Evolutionary conservation across 2,329 filamentous ascomycete genomes (phyloP).

Genomic region (Rutstroemia sp.): DNA sequence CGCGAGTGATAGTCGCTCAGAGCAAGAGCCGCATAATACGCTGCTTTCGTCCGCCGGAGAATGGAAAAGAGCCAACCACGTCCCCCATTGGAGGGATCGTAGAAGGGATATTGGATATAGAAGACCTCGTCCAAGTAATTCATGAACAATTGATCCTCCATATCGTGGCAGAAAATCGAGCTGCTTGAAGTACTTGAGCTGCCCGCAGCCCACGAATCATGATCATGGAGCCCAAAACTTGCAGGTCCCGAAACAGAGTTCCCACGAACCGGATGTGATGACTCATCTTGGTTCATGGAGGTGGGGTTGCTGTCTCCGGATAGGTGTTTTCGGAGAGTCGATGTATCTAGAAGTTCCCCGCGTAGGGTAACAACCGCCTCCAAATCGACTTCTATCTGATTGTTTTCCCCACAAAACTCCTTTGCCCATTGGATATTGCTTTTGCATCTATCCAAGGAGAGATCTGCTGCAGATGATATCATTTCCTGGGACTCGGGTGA

Average conservation of each 20-base stretch:
- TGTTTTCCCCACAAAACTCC: not conserved
- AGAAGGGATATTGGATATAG: not conserved
- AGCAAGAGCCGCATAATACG: not conserved
- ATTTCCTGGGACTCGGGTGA: not conserved
- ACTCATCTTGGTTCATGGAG: not conserved
- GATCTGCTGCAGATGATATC: not conserved
- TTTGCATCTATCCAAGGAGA: not conserved
- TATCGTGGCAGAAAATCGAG: not conserved
- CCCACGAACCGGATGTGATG: not conserved
- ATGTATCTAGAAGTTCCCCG: not conserved
- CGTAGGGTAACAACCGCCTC: not conserved
- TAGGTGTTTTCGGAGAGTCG: not conserved
- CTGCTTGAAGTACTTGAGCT: not conserved
- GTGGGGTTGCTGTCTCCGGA: not conserved
- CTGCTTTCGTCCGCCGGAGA: not conserved
- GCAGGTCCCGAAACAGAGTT: not conserved
- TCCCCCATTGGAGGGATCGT: not conserved
- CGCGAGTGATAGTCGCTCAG: not conserved
- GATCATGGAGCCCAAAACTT: not conserved
- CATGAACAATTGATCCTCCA: not conserved
- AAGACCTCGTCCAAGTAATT: not conserved
- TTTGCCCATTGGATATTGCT: not conserved
- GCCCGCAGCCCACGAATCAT: not conserved
- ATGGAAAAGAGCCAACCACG: not conserved
- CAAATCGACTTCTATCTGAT: not conserved